phyloP scores from a whole-genome alignment of 352 stramenopile species.

The Phytopythium vexans region DNA sequence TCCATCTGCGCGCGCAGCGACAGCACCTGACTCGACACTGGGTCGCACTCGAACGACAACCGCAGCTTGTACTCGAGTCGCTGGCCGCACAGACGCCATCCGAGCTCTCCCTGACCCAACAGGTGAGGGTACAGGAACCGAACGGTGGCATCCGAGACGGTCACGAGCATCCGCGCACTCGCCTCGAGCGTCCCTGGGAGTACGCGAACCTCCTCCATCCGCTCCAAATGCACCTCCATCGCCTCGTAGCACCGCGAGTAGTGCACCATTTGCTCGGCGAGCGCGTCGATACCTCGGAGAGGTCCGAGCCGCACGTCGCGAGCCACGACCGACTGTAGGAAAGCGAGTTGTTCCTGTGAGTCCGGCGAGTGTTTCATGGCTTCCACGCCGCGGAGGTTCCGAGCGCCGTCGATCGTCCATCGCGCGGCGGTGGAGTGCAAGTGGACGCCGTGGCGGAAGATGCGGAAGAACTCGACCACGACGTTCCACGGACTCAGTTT shows the following conservation, averaged over 20 bases:
- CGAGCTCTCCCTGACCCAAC: slow-evolving; percentile 25
- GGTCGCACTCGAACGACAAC: slow-evolving; percentile 23
- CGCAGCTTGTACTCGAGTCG: slow-evolving; percentile 25
- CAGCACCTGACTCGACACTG: not conserved
- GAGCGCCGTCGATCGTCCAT: no score
- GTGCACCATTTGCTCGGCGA: slow-evolving; percentile 30
- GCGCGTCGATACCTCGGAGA: slow-evolving; percentile 13
- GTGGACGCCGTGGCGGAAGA: slow-evolving; percentile 22
- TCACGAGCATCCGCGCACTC: slow-evolving; percentile 19
- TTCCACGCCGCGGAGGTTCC: no score
- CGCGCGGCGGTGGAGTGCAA: not conserved
- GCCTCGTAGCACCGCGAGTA: slow-evolving; percentile 26
- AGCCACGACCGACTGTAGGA: slow-evolving; percentile 30
- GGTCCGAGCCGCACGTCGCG: slow-evolving; percentile 26
- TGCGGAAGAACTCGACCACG: slow-evolving; percentile 32
- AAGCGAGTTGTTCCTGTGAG: slow-evolving; percentile 38
- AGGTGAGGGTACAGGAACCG: slow-evolving; percentile 28
- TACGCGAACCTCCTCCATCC: slow-evolving; percentile 32
- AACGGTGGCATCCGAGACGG: slow-evolving; percentile 27
- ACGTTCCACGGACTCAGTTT: slow-evolving; percentile 26
- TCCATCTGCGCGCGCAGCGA: not conserved
- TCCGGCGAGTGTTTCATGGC: no score
- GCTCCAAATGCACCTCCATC: slow-evolving; percentile 25
- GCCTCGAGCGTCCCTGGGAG: slow-evolving; percentile 14
- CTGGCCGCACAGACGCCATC: slow-evolving; percentile 15